Evolutionary conservation across 2,329 filamentous ascomycete species (phyloP), one percentile per base, ranked within the genome.

Genomic region (Epichloe gansuensis): DNA sequence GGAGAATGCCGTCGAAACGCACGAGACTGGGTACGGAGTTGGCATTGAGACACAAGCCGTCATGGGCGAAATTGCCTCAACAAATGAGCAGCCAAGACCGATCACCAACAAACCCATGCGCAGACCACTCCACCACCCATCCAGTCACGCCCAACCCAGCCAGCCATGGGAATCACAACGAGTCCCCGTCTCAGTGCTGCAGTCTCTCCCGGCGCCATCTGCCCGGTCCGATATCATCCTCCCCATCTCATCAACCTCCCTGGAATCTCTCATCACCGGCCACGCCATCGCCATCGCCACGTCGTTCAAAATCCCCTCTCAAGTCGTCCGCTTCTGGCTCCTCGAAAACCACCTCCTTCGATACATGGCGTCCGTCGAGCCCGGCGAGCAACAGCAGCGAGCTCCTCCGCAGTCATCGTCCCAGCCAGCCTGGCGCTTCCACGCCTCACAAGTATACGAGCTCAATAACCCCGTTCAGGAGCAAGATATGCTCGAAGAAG

Each of bases 241-340:
- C 50, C 73, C 74, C 13, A 67, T 80, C 3, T 64, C 72, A 38
- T 65, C 70, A 0, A 60, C 72, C 7, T 69, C 73, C 2, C 69
- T 81, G n/a, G 60, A 66, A 6, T 63, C 70, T 12, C 76, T 85
- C 36, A 57, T 74, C 9, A 63, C 69, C 9, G 74, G 78, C 2
- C 66, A 63, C 3, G 75, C 76, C 51, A 70, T 78, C 51, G 73
- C 82, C 59, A 71, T 84, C 50, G 76, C 77, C 53, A 71, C 80
- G 43, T 65, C 68, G 15, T 82, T 77, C 66, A 73, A 70, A 47
- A 72, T 85, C 23, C 77, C 79, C 2, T 60, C 67, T 3, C 69
- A 72, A 15, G 76, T 82, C 5, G 68, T 65, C 17, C 78, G 81
- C n/a, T 71, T 83, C 58, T 85, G 82, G 82, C 68, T 85, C 15